Percentiles rank a stretch among this genome's conserved stretches.
Evolutionary conservation across 2,329 filamentous ascomycete genomes (phyloP).

Genomic region (Ophiostoma triangulosporum): DNA sequence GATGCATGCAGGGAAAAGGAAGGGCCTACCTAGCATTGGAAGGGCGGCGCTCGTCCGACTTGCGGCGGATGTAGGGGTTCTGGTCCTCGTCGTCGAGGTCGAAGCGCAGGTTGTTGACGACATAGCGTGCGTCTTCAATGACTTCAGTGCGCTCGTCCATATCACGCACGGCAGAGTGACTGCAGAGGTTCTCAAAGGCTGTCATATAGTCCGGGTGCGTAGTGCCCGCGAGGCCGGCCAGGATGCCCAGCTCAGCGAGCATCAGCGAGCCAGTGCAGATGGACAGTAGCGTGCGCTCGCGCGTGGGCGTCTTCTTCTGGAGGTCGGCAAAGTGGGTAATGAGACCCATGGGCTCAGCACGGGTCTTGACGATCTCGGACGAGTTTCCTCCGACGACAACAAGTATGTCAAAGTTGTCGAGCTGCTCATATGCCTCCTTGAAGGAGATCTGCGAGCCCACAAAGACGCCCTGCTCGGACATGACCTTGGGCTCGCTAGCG

Average conservation of each 20-base stretch:
- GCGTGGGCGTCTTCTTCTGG: conserved; percentile 63
- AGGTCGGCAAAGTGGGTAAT: conserved; percentile 67
- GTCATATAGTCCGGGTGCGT: conserved; percentile 72
- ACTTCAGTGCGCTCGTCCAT: conserved; percentile 69
- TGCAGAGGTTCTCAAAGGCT: conserved; percentile 69
- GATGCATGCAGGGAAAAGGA: background rate
- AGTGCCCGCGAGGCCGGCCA: conserved; percentile 67
- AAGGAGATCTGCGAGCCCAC: conserved; percentile 63
- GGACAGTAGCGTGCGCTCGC: conserved; percentile 69
- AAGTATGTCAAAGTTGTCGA: conserved; percentile 67
- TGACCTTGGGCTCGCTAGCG: conserved; percentile 37
- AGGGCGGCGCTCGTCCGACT: conserved; percentile 51
- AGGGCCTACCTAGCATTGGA: conserved; percentile 42
- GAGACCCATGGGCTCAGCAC: conserved; percentile 54
- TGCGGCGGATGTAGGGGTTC: conserved; percentile 70
- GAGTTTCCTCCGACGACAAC: conserved; percentile 61
- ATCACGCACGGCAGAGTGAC: conserved; percentile 55
- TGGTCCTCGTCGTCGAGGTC: conserved; percentile 70
- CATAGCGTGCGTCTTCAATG: conserved; percentile 67
- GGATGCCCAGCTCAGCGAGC: conserved; percentile 62
- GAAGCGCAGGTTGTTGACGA: conserved; percentile 84
- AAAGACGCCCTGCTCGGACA: conserved; percentile 50
- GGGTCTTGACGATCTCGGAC: conserved; percentile 50
- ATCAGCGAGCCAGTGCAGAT: conserved; percentile 70
- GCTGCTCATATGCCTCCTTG: conserved; percentile 61